Percentiles rank a stretch among this genome's conserved stretches.
phyloP scores from a whole-genome alignment of 257 asterid genomes.

The Mitragyna speciosa region DNA sequence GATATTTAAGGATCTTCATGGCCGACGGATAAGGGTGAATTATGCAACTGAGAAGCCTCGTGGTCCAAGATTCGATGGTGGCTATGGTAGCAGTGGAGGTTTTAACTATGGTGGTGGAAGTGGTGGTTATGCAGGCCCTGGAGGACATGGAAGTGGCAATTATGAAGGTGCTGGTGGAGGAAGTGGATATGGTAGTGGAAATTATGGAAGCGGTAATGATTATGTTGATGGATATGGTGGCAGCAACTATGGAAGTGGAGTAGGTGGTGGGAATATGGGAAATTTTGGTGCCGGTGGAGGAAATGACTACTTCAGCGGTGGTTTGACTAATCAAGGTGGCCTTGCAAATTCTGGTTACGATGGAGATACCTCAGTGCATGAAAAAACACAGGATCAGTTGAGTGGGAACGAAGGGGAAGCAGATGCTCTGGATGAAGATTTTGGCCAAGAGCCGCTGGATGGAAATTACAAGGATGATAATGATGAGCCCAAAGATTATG shows the following conservation, averaged over 20 bases:
- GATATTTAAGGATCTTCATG: conserved; percentile 42
- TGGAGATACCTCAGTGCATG: conserved; percentile 4
- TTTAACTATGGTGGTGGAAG: conserved; percentile 18
- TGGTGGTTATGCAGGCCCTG: conserved; percentile 18
- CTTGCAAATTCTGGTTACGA: conserved; percentile 10
- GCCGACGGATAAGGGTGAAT: conserved; percentile 40
- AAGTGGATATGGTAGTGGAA: conserved; percentile 16
- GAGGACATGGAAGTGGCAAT: conserved; percentile 27
- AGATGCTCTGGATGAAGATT: conserved; percentile 11
- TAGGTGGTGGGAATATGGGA: conserved; percentile 20
- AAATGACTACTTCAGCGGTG: conserved; percentile 5
- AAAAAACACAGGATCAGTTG: conserved; percentile 20
- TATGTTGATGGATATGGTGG: conserved; percentile 11
- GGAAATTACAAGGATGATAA: conserved; percentile 21
- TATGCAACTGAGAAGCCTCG: conserved; percentile 40
- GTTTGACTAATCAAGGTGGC: conserved; percentile 15
- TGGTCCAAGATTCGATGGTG: conserved; percentile 30
- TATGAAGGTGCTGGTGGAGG: conserved; percentile 27
- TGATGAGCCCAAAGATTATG: conserved; percentile 22
- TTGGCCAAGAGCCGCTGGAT: conserved; percentile 3
- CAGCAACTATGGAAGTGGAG: conserved; percentile 15
- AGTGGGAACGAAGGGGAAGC: conserved; percentile 7
- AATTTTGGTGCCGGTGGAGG: conserved; percentile 14
- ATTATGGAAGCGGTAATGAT: conserved; percentile 7
- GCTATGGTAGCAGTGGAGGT: conserved; percentile 15